phyloP scores from a whole-genome alignment of 257 asterid species.

The Solanum virginianum region DNA sequence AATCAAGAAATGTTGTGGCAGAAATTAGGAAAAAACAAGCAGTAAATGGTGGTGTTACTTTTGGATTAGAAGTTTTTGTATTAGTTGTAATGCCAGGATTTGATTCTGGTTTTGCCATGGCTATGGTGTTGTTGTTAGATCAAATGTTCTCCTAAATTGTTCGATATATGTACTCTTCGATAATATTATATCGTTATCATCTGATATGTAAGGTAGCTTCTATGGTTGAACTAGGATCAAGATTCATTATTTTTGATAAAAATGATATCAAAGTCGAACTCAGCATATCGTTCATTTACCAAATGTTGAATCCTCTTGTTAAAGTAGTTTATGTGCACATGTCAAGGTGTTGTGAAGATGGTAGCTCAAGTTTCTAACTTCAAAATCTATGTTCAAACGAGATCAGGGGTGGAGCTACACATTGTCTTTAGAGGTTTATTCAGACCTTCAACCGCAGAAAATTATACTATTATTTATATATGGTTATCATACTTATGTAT shows the following conservation, averaged over 20 bases:
- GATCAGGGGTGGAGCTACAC: no score
- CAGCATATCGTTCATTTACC: not conserved
- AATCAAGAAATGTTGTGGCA: conserved; percentile 34
- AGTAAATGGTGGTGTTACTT: conserved; percentile 27
- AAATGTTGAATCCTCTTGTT: not conserved
- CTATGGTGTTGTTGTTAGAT: conserved; percentile 34
- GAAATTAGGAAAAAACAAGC: conserved; percentile 68
- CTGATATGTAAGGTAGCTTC: not conserved
- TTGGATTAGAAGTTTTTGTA: conserved; percentile 47
- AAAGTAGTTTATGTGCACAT: not conserved
- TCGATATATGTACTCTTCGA: not conserved
- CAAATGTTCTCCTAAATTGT: conserved; percentile 27
- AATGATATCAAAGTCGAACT: not conserved
- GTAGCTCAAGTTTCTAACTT: no score
- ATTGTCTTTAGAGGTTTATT: no score
- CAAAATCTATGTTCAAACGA: no score
- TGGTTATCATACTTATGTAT: no score
- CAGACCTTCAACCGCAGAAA: accelerated
- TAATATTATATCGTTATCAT: not conserved
- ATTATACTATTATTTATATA: no score
- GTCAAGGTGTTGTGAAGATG: not conserved
- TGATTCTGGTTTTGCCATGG: conserved; percentile 34
- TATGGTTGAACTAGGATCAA: not conserved
- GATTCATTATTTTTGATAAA: not conserved
- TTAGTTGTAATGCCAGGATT: conserved; percentile 22